Conservation (phyloP, 106 monocot genomes). For the Dendrobium nobile region DNA sequence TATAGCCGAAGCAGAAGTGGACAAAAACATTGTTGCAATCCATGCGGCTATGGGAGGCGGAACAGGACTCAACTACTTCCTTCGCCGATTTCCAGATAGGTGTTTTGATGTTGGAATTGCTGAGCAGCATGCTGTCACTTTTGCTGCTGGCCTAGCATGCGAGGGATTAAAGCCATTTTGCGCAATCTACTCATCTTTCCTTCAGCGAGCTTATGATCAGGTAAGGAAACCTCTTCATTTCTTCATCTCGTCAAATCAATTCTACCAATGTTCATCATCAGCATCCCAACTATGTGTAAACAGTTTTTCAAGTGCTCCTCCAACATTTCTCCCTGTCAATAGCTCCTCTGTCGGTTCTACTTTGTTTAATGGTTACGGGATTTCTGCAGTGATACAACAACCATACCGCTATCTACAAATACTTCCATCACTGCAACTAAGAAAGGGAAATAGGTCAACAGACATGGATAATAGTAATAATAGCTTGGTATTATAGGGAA, state of each 20-base stretch:
- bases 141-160: slow-evolving; percentile 88
- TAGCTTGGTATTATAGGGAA: background rate
- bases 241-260: background rate
- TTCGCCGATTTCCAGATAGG: slow-evolving; percentile 76
- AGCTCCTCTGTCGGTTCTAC: too few relatives aligned
- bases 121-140: slow-evolving; percentile 97
- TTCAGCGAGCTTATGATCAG: slow-evolving; percentile 93
- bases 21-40: slow-evolving; percentile 75
- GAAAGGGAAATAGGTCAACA: too few relatives aligned
- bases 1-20: slow-evolving; percentile 87
- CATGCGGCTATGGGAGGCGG: slow-evolving; percentile 98
- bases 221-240: slow-evolving; percentile 11
- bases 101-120: slow-evolving; percentile 97
- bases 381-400: too few relatives aligned
- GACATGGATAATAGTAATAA: too few relatives aligned
- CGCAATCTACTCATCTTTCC: slow-evolving; percentile 87
- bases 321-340: too few relatives aligned
- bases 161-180: slow-evolving; percentile 95
- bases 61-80: slow-evolving; percentile 87
- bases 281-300: too few relatives aligned
- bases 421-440: too few relatives aligned
- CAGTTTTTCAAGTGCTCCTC: too few relatives aligned
- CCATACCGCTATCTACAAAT: too few relatives aligned
- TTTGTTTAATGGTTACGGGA: too few relatives aligned
- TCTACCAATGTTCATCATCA: too few relatives aligned